Conservation (phyloP, 1,139 yeast species). For the Saccharomycopsis hybrid region DNA sequence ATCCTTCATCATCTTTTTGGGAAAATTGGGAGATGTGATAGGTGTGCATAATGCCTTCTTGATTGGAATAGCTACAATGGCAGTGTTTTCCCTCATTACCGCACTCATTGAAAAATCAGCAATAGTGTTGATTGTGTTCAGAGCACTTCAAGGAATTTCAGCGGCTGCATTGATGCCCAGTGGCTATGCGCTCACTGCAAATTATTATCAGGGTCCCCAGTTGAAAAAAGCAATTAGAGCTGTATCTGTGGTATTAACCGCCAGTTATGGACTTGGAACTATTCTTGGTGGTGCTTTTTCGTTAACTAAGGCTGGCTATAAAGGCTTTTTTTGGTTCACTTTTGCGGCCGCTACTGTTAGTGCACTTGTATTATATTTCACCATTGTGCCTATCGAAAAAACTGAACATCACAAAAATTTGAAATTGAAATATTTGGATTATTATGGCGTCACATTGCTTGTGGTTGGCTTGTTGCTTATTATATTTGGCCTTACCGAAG, state of each 20-base stretch:
- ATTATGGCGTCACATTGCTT: constrained; percentile 26
- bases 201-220: constrained; percentile 27
- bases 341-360: constrained; percentile 25
- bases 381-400: constrained; percentile 26
- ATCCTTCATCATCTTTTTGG: constrained; percentile 32
- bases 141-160: constrained; percentile 35
- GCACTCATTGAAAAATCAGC: constrained; percentile 29
- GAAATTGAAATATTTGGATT: constrained; percentile 27
- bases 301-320: constrained; percentile 29
- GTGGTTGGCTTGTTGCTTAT: constrained; percentile 31
- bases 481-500: constrained; percentile 27
- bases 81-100: constrained; percentile 28
- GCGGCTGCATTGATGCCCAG: constrained; percentile 33
- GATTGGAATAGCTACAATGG: constrained; percentile 23
- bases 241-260: constrained; percentile 27
- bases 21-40: constrained; percentile 32
- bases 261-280: constrained; percentile 29
- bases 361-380: constrained; percentile 19
- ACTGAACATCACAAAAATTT: constrained; percentile 22
- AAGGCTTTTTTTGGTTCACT: constrained; percentile 29
- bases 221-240: constrained; percentile 26
- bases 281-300: constrained; percentile 35
- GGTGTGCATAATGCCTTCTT: constrained; percentile 31
- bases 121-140: constrained; percentile 30
- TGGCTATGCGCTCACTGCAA: constrained; percentile 29